Evolutionary conservation across 2,329 filamentous ascomycete genomes (phyloP).

Genomic region (Microascus cirrosus): DNA sequence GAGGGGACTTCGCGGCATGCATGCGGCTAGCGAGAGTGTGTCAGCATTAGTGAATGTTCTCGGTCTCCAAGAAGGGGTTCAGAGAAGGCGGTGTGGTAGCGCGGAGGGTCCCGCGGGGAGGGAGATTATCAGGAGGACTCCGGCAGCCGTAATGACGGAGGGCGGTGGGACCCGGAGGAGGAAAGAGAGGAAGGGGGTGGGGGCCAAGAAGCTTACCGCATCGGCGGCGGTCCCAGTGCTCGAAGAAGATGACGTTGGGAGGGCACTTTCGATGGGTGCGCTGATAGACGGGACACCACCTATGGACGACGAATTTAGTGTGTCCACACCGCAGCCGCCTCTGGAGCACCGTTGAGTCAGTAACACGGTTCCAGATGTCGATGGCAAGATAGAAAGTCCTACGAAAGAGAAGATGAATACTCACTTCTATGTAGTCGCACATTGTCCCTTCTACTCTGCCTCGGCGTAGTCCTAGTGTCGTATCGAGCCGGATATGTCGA

Average conservation of each 20-base stretch:
- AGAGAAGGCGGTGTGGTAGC: not conserved
- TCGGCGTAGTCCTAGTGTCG: not conserved
- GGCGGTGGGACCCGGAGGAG: not conserved
- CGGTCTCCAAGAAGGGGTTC: not conserved
- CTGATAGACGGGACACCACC: conserved; percentile 2
- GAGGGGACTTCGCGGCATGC: conserved; percentile 1
- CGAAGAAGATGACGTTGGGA: conserved; percentile 2
- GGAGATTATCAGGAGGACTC: not conserved
- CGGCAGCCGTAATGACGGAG: not conserved
- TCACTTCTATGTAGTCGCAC: conserved; percentile 1
- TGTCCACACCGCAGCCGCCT: conserved; percentile 4
- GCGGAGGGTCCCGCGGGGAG: not conserved
- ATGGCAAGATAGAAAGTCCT: not conserved
- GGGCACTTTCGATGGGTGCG: conserved; percentile 1
- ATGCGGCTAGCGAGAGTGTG: not conserved
- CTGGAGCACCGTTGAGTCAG: not conserved
- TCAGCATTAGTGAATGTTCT: not conserved
- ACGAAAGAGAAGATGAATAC: not conserved
- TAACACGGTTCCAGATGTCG: not conserved
- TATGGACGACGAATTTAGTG: conserved; percentile 4
- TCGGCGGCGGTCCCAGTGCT: conserved; percentile 1
- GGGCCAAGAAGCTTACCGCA: conserved; percentile 4
- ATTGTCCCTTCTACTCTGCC: not conserved
- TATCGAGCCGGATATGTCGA: not conserved
- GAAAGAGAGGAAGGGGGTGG: not conserved